Conservation (phyloP, 257 asterid species). For the Solanum acaule region DNA sequence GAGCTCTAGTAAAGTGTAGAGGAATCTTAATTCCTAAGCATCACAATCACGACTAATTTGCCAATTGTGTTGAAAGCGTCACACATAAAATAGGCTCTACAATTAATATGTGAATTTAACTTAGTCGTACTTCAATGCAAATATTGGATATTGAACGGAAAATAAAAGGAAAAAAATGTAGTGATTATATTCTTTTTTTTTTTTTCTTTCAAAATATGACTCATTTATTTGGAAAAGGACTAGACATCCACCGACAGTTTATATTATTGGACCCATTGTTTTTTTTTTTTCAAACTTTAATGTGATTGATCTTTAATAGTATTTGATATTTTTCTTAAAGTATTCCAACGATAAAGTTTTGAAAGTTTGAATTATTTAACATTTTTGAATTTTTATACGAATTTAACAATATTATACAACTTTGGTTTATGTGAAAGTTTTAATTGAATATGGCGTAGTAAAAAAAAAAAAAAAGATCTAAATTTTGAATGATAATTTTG, state of each 20-base stretch:
- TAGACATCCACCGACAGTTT: conserved; percentile 10
- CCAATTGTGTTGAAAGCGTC: neutral
- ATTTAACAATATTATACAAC: neutral
- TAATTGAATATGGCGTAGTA: neutral
- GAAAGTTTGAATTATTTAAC: neutral
- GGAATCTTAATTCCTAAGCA: neutral
- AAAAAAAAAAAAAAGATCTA: too few relatives aligned
- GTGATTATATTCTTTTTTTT: neutral
- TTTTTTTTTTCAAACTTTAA: neutral
- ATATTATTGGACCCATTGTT: neutral
- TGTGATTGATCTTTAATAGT: neutral
- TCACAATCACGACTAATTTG: too few relatives aligned
- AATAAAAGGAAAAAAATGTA: too few relatives aligned
- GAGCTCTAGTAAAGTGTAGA: neutral
- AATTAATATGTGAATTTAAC: neutral
- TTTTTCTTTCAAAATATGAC: neutral
- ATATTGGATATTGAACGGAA: neutral
- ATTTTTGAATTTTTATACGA: neutral
- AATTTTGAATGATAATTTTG: too few relatives aligned
- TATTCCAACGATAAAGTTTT: neutral
- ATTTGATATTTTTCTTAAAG: neutral
- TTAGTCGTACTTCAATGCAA: fast-evolving
- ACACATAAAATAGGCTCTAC: neutral
- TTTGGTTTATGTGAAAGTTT: neutral
- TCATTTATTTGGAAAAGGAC: neutral